Evolutionary conservation across 2,329 filamentous ascomycete genomes (phyloP).

Genomic region (Ophiostoma sp.): DNA sequence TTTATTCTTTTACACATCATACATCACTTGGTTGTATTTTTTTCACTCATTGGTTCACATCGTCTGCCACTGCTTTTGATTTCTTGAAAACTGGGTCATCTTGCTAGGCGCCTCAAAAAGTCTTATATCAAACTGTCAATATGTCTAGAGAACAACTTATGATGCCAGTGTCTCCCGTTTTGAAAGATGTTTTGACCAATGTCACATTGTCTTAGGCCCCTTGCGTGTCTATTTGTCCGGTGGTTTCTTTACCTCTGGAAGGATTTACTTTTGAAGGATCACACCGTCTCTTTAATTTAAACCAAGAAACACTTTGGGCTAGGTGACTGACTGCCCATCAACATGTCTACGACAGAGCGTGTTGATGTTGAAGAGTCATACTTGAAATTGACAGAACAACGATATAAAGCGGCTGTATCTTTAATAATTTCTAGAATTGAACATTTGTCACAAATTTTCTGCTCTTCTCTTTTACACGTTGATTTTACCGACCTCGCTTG

Average conservation of each 20-base stretch:
- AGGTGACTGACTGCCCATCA: too few relatives aligned
- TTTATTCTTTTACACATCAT: not conserved
- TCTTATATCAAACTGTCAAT: too few relatives aligned
- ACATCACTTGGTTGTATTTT: conserved; percentile 8
- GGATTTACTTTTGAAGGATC: too few relatives aligned
- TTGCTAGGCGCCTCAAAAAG: too few relatives aligned
- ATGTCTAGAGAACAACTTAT: too few relatives aligned
- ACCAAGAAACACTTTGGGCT: too few relatives aligned
- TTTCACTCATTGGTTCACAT: not conserved
- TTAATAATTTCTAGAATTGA: not conserved
- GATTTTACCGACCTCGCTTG: not conserved
- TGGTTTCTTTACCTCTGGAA: too few relatives aligned
- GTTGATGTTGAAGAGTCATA: not conserved
- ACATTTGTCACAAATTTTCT: not conserved
- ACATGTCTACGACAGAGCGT: not conserved
- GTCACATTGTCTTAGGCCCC: too few relatives aligned
- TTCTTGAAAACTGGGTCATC: not conserved
- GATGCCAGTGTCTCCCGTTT: too few relatives aligned
- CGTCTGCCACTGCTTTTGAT: not conserved
- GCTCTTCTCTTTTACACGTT: not conserved
- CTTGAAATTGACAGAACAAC: not conserved
- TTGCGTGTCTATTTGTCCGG: too few relatives aligned
- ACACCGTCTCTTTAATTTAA: too few relatives aligned
- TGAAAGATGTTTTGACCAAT: too few relatives aligned
- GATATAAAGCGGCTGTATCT: not conserved